Base-by-base conservation (phyloP, 2,329 filamentous ascomycete genomes). In the Fonsecaea erecta region DNA sequence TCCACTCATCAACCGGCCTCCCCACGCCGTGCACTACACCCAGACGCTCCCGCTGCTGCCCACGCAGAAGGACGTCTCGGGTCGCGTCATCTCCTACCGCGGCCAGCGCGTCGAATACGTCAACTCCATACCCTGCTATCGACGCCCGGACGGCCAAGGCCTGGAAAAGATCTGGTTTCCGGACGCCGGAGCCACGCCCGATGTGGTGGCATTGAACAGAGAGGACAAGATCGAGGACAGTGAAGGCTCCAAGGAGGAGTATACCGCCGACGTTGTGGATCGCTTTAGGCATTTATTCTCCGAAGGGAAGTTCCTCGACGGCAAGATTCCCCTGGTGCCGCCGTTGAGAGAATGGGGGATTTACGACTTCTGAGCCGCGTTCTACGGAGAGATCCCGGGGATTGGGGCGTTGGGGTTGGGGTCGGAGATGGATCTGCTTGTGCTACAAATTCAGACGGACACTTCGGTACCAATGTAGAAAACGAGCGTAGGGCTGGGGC, bases 271-370 rank as follows among this genome's bases (percentile, higher is more conserved):
- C 1, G 83, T 87, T 43, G 85, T 85, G 73, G 82, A 81, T 40
- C 83, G 86, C 52, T 96, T 93, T 79, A 80, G 81, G 64, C 81
- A 84, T 52, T 88, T 93, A 74, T 80, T 83, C 52, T 81, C 86
- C 68, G 85, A 85, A 21, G 91, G 91, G 0, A 77, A 75, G 34
- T 97, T 96, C 75, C 82, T 85, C 48, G 60, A 87, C 37, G 89
- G 88, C 0, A 72, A 88, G 6, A 90, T 97, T 79, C 93, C 93
- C 0, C 83, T 90, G 71, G 79, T 92, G 52, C 91, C 93, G 21
- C 93, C 93, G 0, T 88, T 88, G 77, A 83, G 87, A 67, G 92
- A 94, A 73, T 94, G 88, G 82, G 88, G 87, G 70, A 77, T 80
- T 30, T 94, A 90, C 85, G 86, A 92, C 74, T 88, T 94, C 72